Base-by-base conservation (phyloP, 345 rosid genomes). In the Salix viminalis region DNA sequence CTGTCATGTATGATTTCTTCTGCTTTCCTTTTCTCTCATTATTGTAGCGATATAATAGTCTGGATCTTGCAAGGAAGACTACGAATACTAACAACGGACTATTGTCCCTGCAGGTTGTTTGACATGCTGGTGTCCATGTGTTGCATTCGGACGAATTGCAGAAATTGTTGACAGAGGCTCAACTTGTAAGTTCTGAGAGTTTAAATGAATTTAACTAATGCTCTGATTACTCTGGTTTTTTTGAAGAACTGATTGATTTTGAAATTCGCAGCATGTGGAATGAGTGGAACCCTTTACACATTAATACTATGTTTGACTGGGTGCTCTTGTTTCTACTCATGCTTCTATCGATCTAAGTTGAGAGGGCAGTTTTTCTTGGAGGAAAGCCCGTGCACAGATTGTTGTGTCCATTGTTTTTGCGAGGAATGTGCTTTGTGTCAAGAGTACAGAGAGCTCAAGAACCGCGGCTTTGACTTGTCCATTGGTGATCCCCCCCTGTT, bases 121-220 rank as follows among this genome's bases (percentile, higher is more conserved):
- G 26, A 89, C 94, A 6, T 91, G 83, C 30, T 90, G 89, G 84
- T 91, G 97, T 58, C 93, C 97, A 2, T 89, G 97, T 65, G 19
- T 93, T 56, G 61, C 91, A 6, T 90, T 91, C 18, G 92, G 94
- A 72, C 84, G 85, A 71, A 84, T 89, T 65, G 93, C 91, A 46
- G 93, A 91, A 83, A 87, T 90, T n/a, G 87, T 85, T 19, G 93
- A 91, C 70, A 82, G 80, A 77, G 93, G 94, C 41, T 84, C 92
- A 24, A 72, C 78, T 4, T 44, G 82, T 79, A 65, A 79, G 65
- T 77, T 15, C 8, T 52, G 10, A 68, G 13, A 46, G 13, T 10
- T 41, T 0, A 10, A 41, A 10, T 10, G 44, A 10, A 41, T 10
- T 41, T 41, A 41, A 41, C 0, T 41, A 10, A 41, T 41, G 4